These are phyloP conservation scores for Chenopodium album DNA, from an alignment of 148 eudicot species.

Conservation along the genomic window DNA sequence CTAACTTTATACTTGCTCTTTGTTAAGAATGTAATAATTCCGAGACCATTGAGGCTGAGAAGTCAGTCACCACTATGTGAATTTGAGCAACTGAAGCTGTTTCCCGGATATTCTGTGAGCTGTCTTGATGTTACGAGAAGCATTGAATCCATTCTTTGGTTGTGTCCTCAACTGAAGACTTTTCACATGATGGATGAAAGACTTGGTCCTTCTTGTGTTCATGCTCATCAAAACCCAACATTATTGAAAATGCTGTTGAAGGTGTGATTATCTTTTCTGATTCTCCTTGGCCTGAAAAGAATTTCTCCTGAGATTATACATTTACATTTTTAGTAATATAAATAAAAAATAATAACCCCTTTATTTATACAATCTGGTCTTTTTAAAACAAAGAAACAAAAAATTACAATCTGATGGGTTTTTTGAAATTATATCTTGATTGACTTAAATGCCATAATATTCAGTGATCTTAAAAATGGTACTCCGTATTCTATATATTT, in stretches of 20 bases:
- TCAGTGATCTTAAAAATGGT: too few relatives aligned
- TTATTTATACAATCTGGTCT: too few relatives aligned
- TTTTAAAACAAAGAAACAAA: too few relatives aligned
- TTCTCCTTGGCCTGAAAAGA: too few relatives aligned
- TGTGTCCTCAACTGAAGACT: slow-evolving; percentile 2
- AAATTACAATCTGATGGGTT: too few relatives aligned
- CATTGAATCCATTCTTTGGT: slow-evolving; percentile 3
- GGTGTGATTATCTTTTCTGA: background rate
- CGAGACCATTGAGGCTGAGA: background rate
- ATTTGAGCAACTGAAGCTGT: background rate
- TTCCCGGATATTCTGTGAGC: background rate
- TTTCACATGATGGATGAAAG: background rate
- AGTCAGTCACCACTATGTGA: background rate
- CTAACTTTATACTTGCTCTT: background rate
- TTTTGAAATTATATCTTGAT: too few relatives aligned
- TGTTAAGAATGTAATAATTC: slow-evolving; percentile 9
- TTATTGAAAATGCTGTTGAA: background rate
- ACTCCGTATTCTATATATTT: too few relatives aligned
- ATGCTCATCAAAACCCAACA: background rate
- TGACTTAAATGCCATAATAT: too few relatives aligned
- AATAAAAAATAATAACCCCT: too few relatives aligned
- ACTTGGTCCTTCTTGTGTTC: background rate
- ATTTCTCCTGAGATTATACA: too few relatives aligned
- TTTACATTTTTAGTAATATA: too few relatives aligned
- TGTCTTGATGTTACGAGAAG: background rate